A percentile compares a stretch with the other conserved stretches of the same genome.
These are phyloP conservation scores for Yarrowia sp. DNA, from an alignment of 805 yeast species.

Conservation along the genomic window DNA sequence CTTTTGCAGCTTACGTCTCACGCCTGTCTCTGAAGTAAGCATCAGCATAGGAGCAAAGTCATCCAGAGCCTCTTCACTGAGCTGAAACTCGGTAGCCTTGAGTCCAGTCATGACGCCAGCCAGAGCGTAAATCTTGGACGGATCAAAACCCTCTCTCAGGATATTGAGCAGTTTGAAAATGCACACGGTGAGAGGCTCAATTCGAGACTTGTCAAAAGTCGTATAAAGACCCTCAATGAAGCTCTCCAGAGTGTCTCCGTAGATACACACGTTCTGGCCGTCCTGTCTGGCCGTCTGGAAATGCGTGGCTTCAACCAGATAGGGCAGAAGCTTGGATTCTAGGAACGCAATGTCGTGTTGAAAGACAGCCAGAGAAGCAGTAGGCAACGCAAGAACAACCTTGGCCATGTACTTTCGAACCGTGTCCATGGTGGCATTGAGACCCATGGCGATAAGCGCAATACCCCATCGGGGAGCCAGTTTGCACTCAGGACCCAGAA, in stretches of 20 bases:
- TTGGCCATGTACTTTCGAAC: constrained; percentile 69
- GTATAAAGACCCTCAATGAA: constrained; percentile 56
- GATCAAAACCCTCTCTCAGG: constrained; percentile 65
- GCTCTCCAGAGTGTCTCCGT: constrained; percentile 59
- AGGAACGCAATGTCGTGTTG: constrained; percentile 55
- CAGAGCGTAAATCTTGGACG: constrained; percentile 48
- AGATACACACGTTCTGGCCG: constrained; percentile 55
- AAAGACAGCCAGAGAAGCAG: constrained; percentile 57
- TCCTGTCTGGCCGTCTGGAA: constrained; percentile 55
- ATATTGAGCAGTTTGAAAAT: constrained; percentile 58
- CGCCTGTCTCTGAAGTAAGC: constrained; percentile 29
- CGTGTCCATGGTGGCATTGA: constrained; percentile 77
- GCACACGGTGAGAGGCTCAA: constrained; percentile 47
- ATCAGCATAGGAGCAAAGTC: constrained; percentile 19
- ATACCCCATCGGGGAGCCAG: constrained; percentile 77
- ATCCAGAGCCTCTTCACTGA: constrained; percentile 1
- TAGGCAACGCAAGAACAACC: constrained; percentile 61
- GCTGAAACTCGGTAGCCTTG: constrained; percentile 32
- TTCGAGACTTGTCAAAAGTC: constrained; percentile 47
- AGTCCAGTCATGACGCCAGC: constrained; percentile 24
- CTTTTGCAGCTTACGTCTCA: constrained; percentile 20
- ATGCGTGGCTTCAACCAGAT: constrained; percentile 67
- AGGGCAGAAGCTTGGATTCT: constrained; percentile 59
- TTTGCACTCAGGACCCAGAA: constrained; percentile 58
- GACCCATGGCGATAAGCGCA: constrained; percentile 75